Evolutionary conservation across 371 early-diverging fungal genomes (phyloP), one percentile per base, ranked within the genome.

Genomic region (Mortierella sp.): DNA sequence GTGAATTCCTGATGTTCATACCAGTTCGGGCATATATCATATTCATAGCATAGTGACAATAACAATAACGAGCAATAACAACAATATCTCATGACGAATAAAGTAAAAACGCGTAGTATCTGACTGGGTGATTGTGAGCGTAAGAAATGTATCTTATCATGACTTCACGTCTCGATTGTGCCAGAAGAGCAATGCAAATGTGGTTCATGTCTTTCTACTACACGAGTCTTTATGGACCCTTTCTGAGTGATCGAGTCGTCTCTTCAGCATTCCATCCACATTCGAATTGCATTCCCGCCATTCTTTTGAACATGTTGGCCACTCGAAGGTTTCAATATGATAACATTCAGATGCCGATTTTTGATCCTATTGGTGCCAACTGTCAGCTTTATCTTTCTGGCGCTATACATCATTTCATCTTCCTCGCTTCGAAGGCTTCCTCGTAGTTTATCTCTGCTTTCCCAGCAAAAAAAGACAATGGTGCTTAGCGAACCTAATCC

Each of bases 301-400:
- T 41, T 43, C 5, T 58, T 67, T 45, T 28, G 47, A 45, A 28
- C 55, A 5, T 10, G 24, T 55, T 55, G 0, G 3, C 28, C 22
- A 24, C 8, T 55, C 21, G 21, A 7, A 21, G 24, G 6, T 24
- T 24, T 21, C 21, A 65, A 22, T 13, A 79, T 73, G 74, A 22
- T 28, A 28, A 28, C 63, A 24, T n/a, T 67, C 38, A 32, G 67
- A 47, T 65, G n/a, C n/a, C n/a, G n/a, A n/a, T n/a, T n/a, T n/a
- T n/a, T n/a, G 53, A 53, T 81, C n/a, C 41, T 76, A 22, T 64
- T 74, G 47, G 80, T 79, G 36, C 82, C 82, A 0, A 33, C 69
- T 36, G 47, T 81, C 72, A 81, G 76, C 60, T 70, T 72, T 48
- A 32, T 81, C 16, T 81, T 76, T 45, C 63, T 81, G 24, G 58